Evolutionary conservation across 441 rosid genomes (phyloP), one percentile per base, ranked within the genome.

Genomic region (Pelargonium australe): DNA sequence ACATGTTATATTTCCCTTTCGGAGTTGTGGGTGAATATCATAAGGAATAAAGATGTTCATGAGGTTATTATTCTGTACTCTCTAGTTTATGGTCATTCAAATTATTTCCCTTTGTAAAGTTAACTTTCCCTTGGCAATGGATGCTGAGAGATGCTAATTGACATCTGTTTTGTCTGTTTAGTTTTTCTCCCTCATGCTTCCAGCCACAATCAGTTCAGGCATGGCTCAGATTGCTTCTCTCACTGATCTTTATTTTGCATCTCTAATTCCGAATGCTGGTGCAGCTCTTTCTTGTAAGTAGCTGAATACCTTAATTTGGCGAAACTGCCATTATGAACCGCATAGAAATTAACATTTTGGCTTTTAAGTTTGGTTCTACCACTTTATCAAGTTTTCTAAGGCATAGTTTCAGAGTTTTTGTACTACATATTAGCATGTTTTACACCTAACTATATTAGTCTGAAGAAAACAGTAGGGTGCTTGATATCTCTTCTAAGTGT

Each of bases 201-300:
- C 63, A 4, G 63, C 63, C 63, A 58, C 63, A 19, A 58, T 58
- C 23, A 58, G 63, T 58, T 58, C 63, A 58, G 63, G 63, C 63
- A 58, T 58, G 63, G 63, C 28, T 58, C 63, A 58, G 31, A 58
- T 58, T 58, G 63, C 63, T 2, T 58, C 63, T 20, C 63, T 58
- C 63, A 58, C 63, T 58, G 63, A 58, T 58, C 63, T 58, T 58
- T 58, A 58, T 58, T 58, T 58, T 19, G 63, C 63, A 58, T 58
- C 63, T 58, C 63, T 19, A 13, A 58, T 58, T 58, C 31, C 63
- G 5, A 10, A 25, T 58, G 63, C 63, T 19, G 63, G 63, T 3
- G 31, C 63, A 58, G 63, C 63, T 11, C 63, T 58, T 19, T 58
- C 63, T 58, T 58, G 63, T 58, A 58, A 19, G 63, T 58, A 19